phyloP scores from a whole-genome alignment of 805 yeast species.

The Monosporozyma yasuniensis region DNA sequence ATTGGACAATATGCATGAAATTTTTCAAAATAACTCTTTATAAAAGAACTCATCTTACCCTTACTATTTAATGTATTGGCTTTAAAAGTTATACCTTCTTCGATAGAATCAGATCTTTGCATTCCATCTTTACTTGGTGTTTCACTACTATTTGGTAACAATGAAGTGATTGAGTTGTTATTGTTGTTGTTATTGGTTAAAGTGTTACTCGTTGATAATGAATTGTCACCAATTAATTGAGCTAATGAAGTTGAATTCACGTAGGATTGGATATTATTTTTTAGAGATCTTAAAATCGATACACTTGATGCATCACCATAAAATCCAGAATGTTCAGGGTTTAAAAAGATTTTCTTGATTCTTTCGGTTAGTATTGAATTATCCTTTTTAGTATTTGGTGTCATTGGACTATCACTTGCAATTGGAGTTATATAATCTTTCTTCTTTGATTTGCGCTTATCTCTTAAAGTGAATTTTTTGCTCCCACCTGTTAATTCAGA shows the following conservation, averaged over 20 bases:
- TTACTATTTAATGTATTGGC: slow-evolving; percentile 2
- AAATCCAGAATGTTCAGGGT: slow-evolving; percentile 49
- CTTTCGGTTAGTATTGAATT: slow-evolving; percentile 7
- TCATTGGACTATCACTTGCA: background rate
- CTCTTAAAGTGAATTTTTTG: background rate
- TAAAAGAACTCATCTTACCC: slow-evolving; percentile 23
- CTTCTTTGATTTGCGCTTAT: background rate
- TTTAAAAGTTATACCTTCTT: background rate
- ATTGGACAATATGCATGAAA: slow-evolving; percentile 59
- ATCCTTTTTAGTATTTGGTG: background rate
- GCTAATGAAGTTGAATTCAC: background rate
- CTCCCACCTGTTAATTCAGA: background rate
- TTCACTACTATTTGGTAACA: background rate
- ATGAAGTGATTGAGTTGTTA: background rate
- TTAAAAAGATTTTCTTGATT: slow-evolving; percentile 13
- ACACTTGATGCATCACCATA: slow-evolving; percentile 59
- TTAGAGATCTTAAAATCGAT: slow-evolving; percentile 41
- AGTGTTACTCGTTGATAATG: background rate
- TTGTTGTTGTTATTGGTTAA: background rate
- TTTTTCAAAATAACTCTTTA: slow-evolving; percentile 45
- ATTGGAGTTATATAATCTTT: background rate
- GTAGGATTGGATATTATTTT: slow-evolving; percentile 1
- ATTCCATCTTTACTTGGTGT: background rate
- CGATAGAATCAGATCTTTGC: background rate
- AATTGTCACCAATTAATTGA: background rate